phyloP scores from a whole-genome alignment of 495 filamentous ascomycete species.

The Saxispiralis lemnorum region DNA sequence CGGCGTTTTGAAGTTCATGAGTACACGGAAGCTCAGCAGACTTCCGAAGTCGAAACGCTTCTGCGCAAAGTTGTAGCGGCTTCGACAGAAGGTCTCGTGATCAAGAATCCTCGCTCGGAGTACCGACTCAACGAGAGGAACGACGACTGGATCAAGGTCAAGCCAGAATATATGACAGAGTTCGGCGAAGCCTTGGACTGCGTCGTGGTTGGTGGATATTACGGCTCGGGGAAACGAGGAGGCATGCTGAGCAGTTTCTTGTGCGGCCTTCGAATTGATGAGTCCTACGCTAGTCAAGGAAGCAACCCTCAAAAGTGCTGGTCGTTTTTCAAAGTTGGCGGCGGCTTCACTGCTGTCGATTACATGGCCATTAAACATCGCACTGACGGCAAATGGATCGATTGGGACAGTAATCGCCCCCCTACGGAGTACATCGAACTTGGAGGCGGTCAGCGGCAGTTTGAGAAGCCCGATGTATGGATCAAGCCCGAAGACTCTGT shows the following conservation, averaged over 20 bases:
- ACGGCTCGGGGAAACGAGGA: constrained; percentile 68
- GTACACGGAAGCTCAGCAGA: constrained; percentile 46
- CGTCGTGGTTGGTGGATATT: constrained; percentile 82
- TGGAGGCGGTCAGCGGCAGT: constrained; percentile 52
- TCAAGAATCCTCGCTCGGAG: constrained; percentile 79
- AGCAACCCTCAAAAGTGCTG: constrained; percentile 56
- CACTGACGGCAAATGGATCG: constrained; percentile 79
- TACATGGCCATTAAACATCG: constrained; percentile 64
- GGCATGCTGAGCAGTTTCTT: constrained; percentile 71
- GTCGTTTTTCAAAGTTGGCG: constrained; percentile 92
- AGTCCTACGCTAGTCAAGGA: constrained; percentile 39
- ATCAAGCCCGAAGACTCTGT: constrained; percentile 78
- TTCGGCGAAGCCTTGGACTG: constrained; percentile 88
- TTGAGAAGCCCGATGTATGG: constrained; percentile 80
- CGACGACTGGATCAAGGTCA: constrained; percentile 97
- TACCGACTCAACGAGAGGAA: constrained; percentile 84
- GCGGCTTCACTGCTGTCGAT: constrained; percentile 73
- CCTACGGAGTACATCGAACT: constrained; percentile 69
- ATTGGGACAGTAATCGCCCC: constrained; percentile 66
- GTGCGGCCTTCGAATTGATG: constrained; percentile 64
- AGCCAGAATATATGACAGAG: constrained; percentile 95
- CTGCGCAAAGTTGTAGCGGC: constrained; percentile 73
- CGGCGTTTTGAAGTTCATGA: constrained; percentile 71
- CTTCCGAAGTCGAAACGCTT: constrained; percentile 55
- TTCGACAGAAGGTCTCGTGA: constrained; percentile 74